Evolutionary conservation across 495 filamentous ascomycete species (phyloP).

Genomic region (Penicillium maclennaniae): DNA sequence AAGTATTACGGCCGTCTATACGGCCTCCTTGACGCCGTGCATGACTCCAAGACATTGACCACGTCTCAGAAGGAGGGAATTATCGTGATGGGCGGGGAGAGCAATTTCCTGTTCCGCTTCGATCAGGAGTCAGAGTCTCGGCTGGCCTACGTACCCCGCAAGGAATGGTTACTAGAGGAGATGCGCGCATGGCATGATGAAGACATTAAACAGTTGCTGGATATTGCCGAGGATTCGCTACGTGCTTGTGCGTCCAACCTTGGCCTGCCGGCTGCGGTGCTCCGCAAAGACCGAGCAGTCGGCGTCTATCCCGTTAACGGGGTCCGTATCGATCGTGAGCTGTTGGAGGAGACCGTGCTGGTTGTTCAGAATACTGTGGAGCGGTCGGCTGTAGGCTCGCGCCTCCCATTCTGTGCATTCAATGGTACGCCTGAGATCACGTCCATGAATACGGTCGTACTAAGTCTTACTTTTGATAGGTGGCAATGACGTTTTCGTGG

Average conservation of each 20-base stretch:
- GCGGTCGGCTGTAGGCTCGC: conserved; percentile 61
- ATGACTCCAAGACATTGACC: conserved; percentile 54
- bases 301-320: conserved; percentile 67
- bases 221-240: conserved; percentile 80
- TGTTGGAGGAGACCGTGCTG: conserved; percentile 91
- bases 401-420: conserved; percentile 94
- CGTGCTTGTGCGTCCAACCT: conserved; percentile 73
- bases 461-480: conserved; percentile 31
- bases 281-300: conserved; percentile 91
- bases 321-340: conserved; percentile 74
- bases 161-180: conserved; percentile 77
- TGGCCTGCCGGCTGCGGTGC: conserved; percentile 66
- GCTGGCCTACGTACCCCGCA: conserved; percentile 59
- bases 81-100: conserved; percentile 87
- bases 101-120: conserved; percentile 84
- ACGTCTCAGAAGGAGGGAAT: conserved; percentile 65
- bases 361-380: conserved; percentile 90
- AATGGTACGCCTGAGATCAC: conserved; percentile 55
- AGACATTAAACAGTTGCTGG: conserved; percentile 73
- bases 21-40: conserved; percentile 81
- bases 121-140: conserved; percentile 30
- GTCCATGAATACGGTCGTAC: too few relatives aligned
- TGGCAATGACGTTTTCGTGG: conserved; percentile 95
- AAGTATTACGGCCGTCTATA: conserved; percentile 80
- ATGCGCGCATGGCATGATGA: conserved; percentile 82